These are phyloP conservation scores for Dactylellina parvicollis DNA, from an alignment of 2,329 filamentous ascomycete species.

Conservation along the genomic window DNA sequence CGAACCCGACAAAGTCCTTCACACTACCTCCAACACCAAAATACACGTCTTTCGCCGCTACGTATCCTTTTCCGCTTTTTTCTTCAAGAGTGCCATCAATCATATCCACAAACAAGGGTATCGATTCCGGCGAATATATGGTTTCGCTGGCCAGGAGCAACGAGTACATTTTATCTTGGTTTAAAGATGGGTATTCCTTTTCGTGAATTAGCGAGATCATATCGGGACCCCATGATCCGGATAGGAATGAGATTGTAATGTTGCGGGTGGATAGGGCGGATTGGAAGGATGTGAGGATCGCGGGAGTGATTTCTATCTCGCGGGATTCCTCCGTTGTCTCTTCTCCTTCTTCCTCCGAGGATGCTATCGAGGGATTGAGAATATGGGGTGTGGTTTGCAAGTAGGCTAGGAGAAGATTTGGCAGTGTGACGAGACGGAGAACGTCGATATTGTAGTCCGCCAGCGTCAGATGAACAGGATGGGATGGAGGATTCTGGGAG, in stretches of 20 bases:
- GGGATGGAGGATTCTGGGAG: constrained; percentile 53
- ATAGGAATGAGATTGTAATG: constrained; percentile 74
- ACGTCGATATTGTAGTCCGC: constrained; percentile 85
- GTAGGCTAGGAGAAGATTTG: constrained; percentile 80
- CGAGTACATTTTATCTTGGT: constrained; percentile 10
- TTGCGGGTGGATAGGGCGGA: constrained; percentile 64
- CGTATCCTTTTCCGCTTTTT: constrained; percentile 70
- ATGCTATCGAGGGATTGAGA: constrained; percentile 71
- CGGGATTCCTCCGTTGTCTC: constrained; percentile 2
- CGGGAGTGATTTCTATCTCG: constrained; percentile 27
- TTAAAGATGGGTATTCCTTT: constrained; percentile 19
- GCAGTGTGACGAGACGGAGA: constrained; percentile 79
- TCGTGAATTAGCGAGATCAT: constrained; percentile 71
- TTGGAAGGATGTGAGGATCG: constrained; percentile 54
- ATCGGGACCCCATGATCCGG: constrained; percentile 76
- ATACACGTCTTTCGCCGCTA: constrained; percentile 82
- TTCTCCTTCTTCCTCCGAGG: constrained; percentile 59
- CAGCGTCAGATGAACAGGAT: constrained; percentile 70
- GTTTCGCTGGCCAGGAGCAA: constrained; percentile 80
- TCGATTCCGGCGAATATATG: constrained; percentile 80
- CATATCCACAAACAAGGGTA: constrained; percentile 74
- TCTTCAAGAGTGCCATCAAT: constrained; percentile 69
- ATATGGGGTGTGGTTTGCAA: constrained; percentile 70
- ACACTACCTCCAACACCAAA: constrained; percentile 86
- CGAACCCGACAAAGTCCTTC: constrained; percentile 72